Evolutionary conservation across 164 flowering plant genomes (phyloP).

Genomic region (Macadamia tetraphylla): DNA sequence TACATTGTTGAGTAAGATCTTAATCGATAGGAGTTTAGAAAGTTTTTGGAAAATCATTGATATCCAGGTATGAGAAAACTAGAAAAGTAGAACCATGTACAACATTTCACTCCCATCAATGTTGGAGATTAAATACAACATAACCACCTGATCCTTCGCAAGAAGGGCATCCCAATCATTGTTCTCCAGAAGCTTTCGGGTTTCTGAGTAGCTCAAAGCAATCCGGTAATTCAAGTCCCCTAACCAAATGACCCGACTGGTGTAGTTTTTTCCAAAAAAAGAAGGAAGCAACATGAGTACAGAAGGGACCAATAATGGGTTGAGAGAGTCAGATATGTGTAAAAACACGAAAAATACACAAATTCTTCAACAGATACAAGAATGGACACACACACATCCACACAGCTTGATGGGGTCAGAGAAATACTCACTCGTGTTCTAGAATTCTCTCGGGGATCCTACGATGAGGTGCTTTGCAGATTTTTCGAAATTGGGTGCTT

Average conservation of each 20-base stretch:
- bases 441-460: conserved; percentile 65
- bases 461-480: conserved; percentile 38
- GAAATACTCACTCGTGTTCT: conserved; percentile 64
- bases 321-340: neutral
- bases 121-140: neutral
- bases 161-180: conserved; percentile 73
- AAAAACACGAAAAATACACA: neutral
- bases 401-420: no score
- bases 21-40: neutral
- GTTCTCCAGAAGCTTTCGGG: conserved; percentile 47
- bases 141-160: conserved; percentile 71
- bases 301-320: neutral
- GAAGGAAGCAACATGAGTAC: neutral
- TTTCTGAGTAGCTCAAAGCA: conserved; percentile 59
- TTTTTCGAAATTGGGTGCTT: conserved; percentile 59
- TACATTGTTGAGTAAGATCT: neutral
- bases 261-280: conserved; percentile 6
- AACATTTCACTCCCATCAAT: neutral
- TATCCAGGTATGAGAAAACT: neutral
- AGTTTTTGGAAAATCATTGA: neutral
- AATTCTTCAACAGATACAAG: neutral
- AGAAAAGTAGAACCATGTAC: neutral
- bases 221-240: conserved; percentile 90
- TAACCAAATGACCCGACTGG: conserved; percentile 75
- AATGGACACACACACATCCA: neutral